phyloP scores from a whole-genome alignment of 345 rosid species.

The Murraya koenigii region DNA sequence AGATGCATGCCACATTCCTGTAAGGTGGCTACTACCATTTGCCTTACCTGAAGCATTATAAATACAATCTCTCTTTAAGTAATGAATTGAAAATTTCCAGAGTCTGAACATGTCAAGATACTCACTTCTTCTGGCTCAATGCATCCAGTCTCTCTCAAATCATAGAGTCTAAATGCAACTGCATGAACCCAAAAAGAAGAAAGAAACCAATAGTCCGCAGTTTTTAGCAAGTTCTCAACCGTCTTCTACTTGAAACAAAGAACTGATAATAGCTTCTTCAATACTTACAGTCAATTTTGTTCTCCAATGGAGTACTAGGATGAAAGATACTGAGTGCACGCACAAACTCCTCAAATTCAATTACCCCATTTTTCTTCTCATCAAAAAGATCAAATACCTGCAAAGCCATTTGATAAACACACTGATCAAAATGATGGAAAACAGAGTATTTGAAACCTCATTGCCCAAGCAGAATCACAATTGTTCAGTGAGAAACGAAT shows the following conservation, averaged over 20 bases:
- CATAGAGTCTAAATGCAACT: constrained; percentile 42
- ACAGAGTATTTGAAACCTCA: neutral
- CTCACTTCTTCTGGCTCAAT: constrained; percentile 44
- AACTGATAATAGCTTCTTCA: neutral
- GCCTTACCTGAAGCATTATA: constrained; percentile 28
- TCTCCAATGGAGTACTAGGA: constrained; percentile 29
- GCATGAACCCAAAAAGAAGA: constrained; percentile 17
- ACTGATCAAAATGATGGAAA: neutral
- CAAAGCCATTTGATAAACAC: neutral
- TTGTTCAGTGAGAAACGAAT: neutral
- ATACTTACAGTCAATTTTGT: constrained; percentile 37
- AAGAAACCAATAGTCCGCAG: neutral
- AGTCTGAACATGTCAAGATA: neutral
- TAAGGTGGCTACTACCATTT: constrained; percentile 35
- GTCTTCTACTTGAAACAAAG: neutral
- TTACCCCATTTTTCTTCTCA: constrained; percentile 35
- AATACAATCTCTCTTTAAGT: neutral
- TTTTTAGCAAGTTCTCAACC: neutral
- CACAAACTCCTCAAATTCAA: constrained; percentile 38
- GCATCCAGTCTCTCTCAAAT: constrained; percentile 36
- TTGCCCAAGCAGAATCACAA: neutral
- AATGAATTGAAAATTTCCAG: neutral
- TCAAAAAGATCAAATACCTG: constrained; percentile 41
- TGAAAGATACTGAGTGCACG: constrained; percentile 32
- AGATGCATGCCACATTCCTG: constrained; percentile 26